Evolutionary conservation across 2,329 filamentous ascomycete genomes (phyloP).

Genomic region (Pseudocercospora crystallina): DNA sequence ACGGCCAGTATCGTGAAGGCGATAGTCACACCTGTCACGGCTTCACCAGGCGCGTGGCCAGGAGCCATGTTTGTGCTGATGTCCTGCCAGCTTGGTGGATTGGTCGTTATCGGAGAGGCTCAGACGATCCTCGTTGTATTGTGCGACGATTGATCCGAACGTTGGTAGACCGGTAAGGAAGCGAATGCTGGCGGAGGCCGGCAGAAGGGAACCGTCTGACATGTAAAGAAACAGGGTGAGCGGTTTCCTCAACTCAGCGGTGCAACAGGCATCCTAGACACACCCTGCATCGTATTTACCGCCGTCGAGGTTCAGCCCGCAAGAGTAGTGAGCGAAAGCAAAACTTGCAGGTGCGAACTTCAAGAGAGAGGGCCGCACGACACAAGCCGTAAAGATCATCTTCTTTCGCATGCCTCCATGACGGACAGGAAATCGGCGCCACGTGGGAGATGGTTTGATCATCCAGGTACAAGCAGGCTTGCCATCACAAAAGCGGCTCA

Average conservation of each 20-base stretch:
- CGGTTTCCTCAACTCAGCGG: conserved; percentile 4
- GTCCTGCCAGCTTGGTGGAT: not conserved
- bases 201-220: conserved; percentile 1
- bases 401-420: not conserved
- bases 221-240: conserved; percentile 2
- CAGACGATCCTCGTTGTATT: too few relatives aligned
- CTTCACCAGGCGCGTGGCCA: conserved; percentile 28
- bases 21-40: conserved; percentile 28
- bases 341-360: too few relatives aligned
- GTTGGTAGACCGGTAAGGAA: too few relatives aligned
- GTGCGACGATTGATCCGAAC: too few relatives aligned
- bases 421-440: not conserved
- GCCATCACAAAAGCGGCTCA: conserved; percentile 6
- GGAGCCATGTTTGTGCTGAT: conserved; percentile 10
- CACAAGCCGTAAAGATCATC: conserved; percentile 9
- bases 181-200: too few relatives aligned
- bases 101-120: too few relatives aligned
- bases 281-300: conserved; percentile 10
- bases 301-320: conserved; percentile 2
- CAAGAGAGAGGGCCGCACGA: not conserved
- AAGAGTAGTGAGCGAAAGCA: too few relatives aligned
- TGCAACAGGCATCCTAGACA: conserved; percentile 10
- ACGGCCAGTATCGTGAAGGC: conserved; percentile 27
- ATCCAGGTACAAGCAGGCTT: not conserved
- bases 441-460: conserved; percentile 6